Percentiles rank a stretch among this genome's conserved stretches.
These are phyloP conservation scores for Raddia guianensis DNA, from an alignment of 176 grass and related monocot genomes.

Conservation along the genomic window DNA sequence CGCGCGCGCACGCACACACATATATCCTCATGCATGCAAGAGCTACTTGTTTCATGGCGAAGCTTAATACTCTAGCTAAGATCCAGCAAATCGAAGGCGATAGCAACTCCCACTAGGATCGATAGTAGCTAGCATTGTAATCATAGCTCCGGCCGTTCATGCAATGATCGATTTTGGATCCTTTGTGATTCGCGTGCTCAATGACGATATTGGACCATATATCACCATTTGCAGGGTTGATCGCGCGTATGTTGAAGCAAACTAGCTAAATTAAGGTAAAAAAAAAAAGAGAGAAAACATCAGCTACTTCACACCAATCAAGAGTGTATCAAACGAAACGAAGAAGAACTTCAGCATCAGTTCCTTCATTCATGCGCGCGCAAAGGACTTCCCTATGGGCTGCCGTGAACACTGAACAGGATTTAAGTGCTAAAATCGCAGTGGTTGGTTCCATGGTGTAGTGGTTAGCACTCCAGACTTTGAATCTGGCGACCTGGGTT, in stretches of 20 bases:
- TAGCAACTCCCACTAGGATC: not conserved
- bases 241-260: no score
- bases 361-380: no score
- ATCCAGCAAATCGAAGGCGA: constrained; percentile 4
- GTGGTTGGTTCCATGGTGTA: constrained; percentile 72
- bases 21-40: no score
- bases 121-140: not conserved
- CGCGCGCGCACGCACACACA: no score
- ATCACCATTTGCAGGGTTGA: no score
- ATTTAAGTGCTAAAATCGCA: no score
- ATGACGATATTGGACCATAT: not conserved
- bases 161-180: constrained; percentile 39
- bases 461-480: constrained; percentile 99
- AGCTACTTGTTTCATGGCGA: not conserved
- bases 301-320: not conserved
- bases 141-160: constrained; percentile 31
- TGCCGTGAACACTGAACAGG: no score
- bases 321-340: not conserved
- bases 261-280: no score
- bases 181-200: constrained; percentile 18
- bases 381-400: no score
- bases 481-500: constrained; percentile 99
- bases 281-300: no score
- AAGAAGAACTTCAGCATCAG: not conserved
- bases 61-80: not conserved